Evolutionary conservation across 768 basidiomycete genomes (phyloP), one percentile per base, ranked within the genome.

Genomic region (Candolleomyces eurysporus): DNA sequence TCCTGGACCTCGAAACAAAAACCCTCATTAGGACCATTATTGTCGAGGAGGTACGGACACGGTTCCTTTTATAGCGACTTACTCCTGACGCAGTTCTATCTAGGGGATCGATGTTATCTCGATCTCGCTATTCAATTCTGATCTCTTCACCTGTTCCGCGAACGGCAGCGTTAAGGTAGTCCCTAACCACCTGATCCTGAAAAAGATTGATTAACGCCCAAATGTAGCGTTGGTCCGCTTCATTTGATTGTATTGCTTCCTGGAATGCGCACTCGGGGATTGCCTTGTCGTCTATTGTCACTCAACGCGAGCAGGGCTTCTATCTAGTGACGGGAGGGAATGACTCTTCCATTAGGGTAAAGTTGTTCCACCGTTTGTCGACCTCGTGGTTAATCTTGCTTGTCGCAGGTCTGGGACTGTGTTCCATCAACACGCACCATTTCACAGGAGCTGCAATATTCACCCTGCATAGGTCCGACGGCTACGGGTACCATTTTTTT

Each of bases 1-100:
- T 98, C 5, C 85, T 92, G 75, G 96, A 98, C 71, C 75, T 97
- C 8, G 94, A 96, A 70, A 96, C 95, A 0, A 88, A 86, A 64
- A 93, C 94, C 0, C 78, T 92, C 42, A 87, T 98, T 30, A 79
- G 96, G 54, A 93, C 88, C 0, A 89, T 98, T 59, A 89, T 95
- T 17, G 89, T 92, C 1, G 88, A 92, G 65, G 91, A 94, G 78
- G 91, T 90, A 51, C 16, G 77, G 58, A 48, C 10, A 13, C 49
- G 17, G 8, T 48, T 9, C 17, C 43, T 6, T 22, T 22, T 39
- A 4, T 4, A 46, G 16, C 19, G 31, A 39, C 61, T 52, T 61
- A 56, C 14, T 42, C 32, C 3, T 14, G n/a, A 50, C 39, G 56
- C 14, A 59, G 31, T 17, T 13, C 49, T 49, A 46, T 48, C 4